Base-by-base conservation (phyloP, 495 filamentous ascomycete genomes). In the Penicillium ochrochloron region DNA sequence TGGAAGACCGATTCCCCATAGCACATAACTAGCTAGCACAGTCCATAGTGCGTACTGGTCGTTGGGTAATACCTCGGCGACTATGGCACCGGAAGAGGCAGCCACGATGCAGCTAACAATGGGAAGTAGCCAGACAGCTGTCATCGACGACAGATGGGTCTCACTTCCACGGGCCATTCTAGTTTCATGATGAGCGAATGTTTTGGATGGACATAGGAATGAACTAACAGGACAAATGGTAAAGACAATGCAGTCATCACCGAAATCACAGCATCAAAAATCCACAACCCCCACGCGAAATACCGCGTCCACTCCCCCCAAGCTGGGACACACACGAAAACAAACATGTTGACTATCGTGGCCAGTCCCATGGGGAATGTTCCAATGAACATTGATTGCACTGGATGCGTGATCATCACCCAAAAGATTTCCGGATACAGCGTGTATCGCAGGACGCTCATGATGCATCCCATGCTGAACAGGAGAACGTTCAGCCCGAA, bases 361-460 rank as follows among this genome's bases (percentile, higher is more conserved):
- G 85, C 83, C 17, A 89, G 78, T 7, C 85, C 86, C 85, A 89
- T 88, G 0, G 88, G 88, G 35, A 89, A 77, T 0, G 84, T 84
- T 0, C 85, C 88, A 3, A 89, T 72, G 66, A 89, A 90, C 44
- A 90, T 78, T 2, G 82, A 84, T 62, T 90, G 86, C 0, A 75
- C 74, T 0, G 87, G 85, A 69, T 89, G 83, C 1, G 69, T 75
- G 42, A 89, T 75, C 85, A 89, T 86, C 15, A 72, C 78, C 0
- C 14, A 52, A 77, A 84, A 89, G 25, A 87, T 81, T 59, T 82
- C 76, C 0, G 85, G 86, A 62, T 87, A 90, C 2, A 89, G 59
- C 0, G 70, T 74, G 62, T 89, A 90, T 5, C 87, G 80, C 3
- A 88, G 65, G 3, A 83, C 39, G 31, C 81, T 83, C 61, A 87